Base-by-base conservation (phyloP, 1,284 basidiomycete genomes). In the Anthracocystis walkeri region DNA sequence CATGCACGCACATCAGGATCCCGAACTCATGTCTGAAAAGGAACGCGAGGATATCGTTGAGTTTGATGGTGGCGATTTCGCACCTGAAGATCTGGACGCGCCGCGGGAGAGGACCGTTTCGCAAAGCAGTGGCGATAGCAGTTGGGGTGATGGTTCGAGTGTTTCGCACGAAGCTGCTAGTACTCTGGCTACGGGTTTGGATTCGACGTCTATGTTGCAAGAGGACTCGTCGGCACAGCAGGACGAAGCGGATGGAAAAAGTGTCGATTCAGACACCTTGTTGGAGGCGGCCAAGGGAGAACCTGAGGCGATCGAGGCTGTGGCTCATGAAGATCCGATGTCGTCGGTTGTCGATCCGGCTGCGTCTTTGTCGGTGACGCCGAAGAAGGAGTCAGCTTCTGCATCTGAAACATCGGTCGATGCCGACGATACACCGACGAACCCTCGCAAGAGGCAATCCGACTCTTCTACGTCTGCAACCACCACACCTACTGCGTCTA, bases 31-130 rank as follows among this genome's bases (percentile, higher is more conserved):
- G 62, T 70, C 65, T 2, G 70, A 79, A 27, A 75, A 66, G 54
- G 73, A 75, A 45, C 46, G 64, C n/a, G 73, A 75, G 31, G 67
- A 75, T 33, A 57, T 75, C 14, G 67, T 75, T 45, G 73, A 75
- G n/a, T 75, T 75, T 20, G 73, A 65, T 41, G 67, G 73, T 5
- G 73, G 67, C 21, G 67, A 75, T 23, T 75, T 75, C 25, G 42
- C 73, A 6, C 58, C 72, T 5, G 75, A 80, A 23, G 66, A 78
- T 6, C 21, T 64, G 11, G 66, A 65, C 6, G 35, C 27, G 23
- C 38, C 55, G 4, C 48, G 66, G 6, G 50, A 69, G 21, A 58
- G 66, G 21, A 62, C 72, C 5, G 49, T 69, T 12, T 69, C 72
- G 29, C 65, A 65, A 20, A 61, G 62, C 58, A 74, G 71, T 27